Base-by-base conservation (phyloP, 495 filamentous ascomycete genomes). In the Terfezia claveryi region DNA sequence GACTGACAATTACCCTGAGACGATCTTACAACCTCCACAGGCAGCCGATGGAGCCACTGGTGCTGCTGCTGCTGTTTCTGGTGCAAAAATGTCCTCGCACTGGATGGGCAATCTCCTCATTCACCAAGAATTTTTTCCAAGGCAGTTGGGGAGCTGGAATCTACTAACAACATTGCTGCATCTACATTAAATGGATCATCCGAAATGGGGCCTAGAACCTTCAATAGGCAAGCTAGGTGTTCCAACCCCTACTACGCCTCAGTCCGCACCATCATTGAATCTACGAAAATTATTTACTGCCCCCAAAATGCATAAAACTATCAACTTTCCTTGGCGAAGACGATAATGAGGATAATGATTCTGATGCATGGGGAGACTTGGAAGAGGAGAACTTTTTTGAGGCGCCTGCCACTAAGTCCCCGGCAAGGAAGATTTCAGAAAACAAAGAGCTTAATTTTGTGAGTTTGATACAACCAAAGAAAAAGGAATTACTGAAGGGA, bases 71-170 rank as follows among this genome's bases (percentile, higher is more conserved):
- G 68, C 70, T 36, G 69, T 60, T 3, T 38, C 67, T 2, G 61
- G 38, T 36, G 52, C 61, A 23, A 53, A 58, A 8, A 57, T 62
- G n/a, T 2, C 79, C 83, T 4, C 77, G 84, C 20, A 88, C 92
- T 71, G 81, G 80, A 55, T 98, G 91, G 91, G 91, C 91, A 0
- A 94, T 98, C 50, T 94, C 91, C 2, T 93, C 85, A n/a, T 95
- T 98, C 68, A 94, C 91, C 5, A 94, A 94, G 67, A 95, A 92
- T 62, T 64, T 98, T n/a, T 32, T 77, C 83, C 11, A 67, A 85
- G 3, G 85, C 86, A 2, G 81, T 79, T 32, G 91, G 91, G 16
- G 82, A 93, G 50, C 95, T 98, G 50, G 74, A 87, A 59, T 5
- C 27, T 4, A 32, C 0, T 4, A 32, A 32, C 27, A 32, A 32